phyloP scores from a whole-genome alignment of 768 basidiomycete species.

The Agaricus bisporus region DNA sequence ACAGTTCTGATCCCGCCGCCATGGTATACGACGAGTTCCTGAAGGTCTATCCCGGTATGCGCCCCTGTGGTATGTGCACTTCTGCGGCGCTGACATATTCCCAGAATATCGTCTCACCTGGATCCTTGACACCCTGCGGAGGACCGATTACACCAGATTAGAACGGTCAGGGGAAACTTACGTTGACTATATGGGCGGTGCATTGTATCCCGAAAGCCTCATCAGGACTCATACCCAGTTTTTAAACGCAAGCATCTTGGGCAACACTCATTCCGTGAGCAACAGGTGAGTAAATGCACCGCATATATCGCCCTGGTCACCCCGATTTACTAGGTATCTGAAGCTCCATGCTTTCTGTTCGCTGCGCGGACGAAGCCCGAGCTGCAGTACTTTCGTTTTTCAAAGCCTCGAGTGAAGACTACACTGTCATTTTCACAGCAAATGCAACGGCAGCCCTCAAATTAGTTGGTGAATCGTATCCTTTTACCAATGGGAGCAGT shows the following conservation, averaged over 20 bases:
- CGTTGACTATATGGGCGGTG: constrained; percentile 84
- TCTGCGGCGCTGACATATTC: neutral
- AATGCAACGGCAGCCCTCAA: constrained; percentile 80
- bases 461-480: constrained; percentile 76
- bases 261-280: constrained; percentile 82
- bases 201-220: constrained; percentile 74
- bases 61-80: neutral
- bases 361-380: constrained; percentile 64
- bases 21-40: constrained; percentile 46
- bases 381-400: constrained; percentile 72
- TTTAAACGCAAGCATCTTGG: constrained; percentile 59
- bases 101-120: constrained; percentile 60
- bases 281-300: constrained; percentile 55
- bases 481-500: constrained; percentile 50
- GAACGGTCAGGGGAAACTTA: constrained; percentile 66
- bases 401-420: constrained; percentile 60
- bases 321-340: neutral
- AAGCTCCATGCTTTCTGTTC: constrained; percentile 68
- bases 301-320: neutral
- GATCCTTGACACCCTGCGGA: constrained; percentile 63
- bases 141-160: constrained; percentile 55
- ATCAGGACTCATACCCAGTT: constrained; percentile 67
- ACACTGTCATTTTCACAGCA: constrained; percentile 76
- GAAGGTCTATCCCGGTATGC: constrained; percentile 30
- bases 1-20: constrained; percentile 24